phyloP scores from a whole-genome alignment of 768 basidiomycete genomes.

The Lanmaoa pseudosensibilis region DNA sequence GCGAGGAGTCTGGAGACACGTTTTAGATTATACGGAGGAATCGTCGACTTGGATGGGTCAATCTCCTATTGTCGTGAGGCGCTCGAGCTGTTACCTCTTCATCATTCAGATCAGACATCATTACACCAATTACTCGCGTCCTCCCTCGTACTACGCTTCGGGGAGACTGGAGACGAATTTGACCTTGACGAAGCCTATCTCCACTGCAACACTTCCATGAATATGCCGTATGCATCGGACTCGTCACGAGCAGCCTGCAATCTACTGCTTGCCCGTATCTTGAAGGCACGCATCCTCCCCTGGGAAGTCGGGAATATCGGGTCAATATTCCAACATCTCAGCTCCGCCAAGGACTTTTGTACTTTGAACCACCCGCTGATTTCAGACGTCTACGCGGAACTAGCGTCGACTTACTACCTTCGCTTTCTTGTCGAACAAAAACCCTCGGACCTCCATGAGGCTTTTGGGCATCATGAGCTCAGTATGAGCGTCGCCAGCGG shows the following conservation, averaged over 20 bases:
- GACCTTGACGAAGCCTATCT: slow-evolving; percentile 29
- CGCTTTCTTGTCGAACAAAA: slow-evolving; percentile 23
- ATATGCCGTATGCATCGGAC: slow-evolving; percentile 1
- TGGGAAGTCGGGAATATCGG: slow-evolving; percentile 27
- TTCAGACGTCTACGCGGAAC: slow-evolving; percentile 25
- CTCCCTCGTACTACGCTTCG: slow-evolving; percentile 26
- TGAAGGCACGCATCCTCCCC: slow-evolving; percentile 24
- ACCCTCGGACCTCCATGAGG: slow-evolving; percentile 22
- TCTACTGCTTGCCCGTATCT: slow-evolving; percentile 22
- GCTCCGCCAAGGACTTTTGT: slow-evolving; percentile 24
- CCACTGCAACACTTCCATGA: slow-evolving; percentile 16
- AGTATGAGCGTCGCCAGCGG: slow-evolving; percentile 18
- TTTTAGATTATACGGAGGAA: slow-evolving; percentile 17
- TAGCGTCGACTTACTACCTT: slow-evolving; percentile 24
- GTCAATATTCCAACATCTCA: slow-evolving; percentile 27
- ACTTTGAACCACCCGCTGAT: slow-evolving; percentile 20
- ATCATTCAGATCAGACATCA: slow-evolving; percentile 16
- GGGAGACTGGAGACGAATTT: slow-evolving; percentile 24
- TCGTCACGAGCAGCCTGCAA: slow-evolving; percentile 17
- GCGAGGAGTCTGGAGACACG: slow-evolving; percentile 17
- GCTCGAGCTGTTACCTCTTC: slow-evolving; percentile 20
- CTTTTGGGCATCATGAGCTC: slow-evolving; percentile 27
- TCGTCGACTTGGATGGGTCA: slow-evolving; percentile 27
- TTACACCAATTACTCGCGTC: slow-evolving; percentile 20
- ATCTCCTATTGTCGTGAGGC: slow-evolving; percentile 26